These are phyloP conservation scores for Cokeromyces recurvatus DNA, from an alignment of 371 early-diverging fungal species.

Conservation along the genomic window DNA sequence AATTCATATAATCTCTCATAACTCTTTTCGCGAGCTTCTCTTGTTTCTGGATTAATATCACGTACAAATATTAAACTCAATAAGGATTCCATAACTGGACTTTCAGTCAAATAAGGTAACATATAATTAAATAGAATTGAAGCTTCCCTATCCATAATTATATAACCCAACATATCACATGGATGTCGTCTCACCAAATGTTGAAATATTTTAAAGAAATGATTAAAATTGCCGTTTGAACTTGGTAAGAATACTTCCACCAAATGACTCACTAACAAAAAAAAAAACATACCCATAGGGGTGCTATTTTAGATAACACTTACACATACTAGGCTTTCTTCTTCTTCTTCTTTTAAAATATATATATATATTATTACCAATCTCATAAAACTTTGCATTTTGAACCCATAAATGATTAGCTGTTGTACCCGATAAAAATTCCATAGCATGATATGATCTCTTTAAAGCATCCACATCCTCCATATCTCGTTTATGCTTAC, in stretches of 20 bases:
- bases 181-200: conserved; percentile 38
- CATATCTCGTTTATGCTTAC: conserved; percentile 20
- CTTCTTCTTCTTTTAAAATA: too few species aligned
- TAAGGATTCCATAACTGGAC: conserved; percentile 24
- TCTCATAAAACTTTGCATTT: conserved; percentile 28
- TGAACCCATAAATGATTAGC: conserved; percentile 39
- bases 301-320: too few species aligned
- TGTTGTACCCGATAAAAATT: conserved; percentile 36
- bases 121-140: conserved; percentile 28
- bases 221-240: conserved; percentile 38
- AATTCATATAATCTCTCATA: conserved; percentile 20
- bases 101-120: conserved; percentile 30
- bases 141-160: conserved; percentile 24
- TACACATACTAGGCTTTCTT: too few species aligned
- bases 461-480: conserved; percentile 32
- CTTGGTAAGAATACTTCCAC: conserved; percentile 31
- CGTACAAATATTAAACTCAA: conserved; percentile 30
- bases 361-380: conserved; percentile 18
- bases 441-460: conserved; percentile 48
- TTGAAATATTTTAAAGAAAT: conserved; percentile 39
- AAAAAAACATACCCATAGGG: too few species aligned
- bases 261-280: conserved; percentile 22
- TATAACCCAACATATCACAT: conserved; percentile 30
- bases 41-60: conserved; percentile 29
- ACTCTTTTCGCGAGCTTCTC: conserved; percentile 18